A percentile compares a stretch with the other conserved stretches of the same genome.
These are phyloP conservation scores for Rhizoctonia solani DNA, from an alignment of 1,284 basidiomycete species.

Conservation along the genomic window DNA sequence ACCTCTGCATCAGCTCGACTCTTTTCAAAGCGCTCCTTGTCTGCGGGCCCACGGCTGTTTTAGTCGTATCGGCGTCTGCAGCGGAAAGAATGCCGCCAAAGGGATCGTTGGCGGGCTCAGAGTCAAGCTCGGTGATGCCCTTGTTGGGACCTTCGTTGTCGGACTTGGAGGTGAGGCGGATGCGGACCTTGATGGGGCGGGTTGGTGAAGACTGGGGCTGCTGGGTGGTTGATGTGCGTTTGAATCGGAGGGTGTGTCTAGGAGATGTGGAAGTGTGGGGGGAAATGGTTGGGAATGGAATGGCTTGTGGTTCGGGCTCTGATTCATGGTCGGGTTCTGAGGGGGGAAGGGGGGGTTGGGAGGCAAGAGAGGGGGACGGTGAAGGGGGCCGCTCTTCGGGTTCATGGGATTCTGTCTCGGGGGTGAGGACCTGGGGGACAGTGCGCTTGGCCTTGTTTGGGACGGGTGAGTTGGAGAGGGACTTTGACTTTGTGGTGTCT, in stretches of 20 bases:
- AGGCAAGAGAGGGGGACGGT: neutral
- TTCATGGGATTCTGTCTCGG: constrained; percentile 17
- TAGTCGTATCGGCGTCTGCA: constrained; percentile 74
- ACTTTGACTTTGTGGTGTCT: neutral
- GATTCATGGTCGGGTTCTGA: neutral
- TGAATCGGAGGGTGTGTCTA: constrained; percentile 17
- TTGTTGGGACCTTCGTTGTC: constrained; percentile 40
- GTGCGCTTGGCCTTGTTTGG: constrained; percentile 18
- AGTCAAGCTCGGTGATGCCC: constrained; percentile 43
- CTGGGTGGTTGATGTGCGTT: constrained; percentile 7
- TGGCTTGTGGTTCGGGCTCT: too few relatives aligned
- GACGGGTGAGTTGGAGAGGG: constrained; percentile 7
- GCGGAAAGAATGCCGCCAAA: constrained; percentile 80
- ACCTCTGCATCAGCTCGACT: constrained; percentile 75
- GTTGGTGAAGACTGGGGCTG: neutral
- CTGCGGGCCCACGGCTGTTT: constrained; percentile 67
- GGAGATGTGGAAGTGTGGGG: constrained; percentile 3
- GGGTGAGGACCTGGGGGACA: constrained; percentile 18
- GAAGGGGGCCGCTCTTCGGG: neutral
- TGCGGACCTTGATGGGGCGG: constrained; percentile 30
- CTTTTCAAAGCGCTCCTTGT: constrained; percentile 78
- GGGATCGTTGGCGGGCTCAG: constrained; percentile 46
- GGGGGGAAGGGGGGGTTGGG: neutral
- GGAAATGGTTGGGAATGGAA: neutral
- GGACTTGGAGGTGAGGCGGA: constrained; percentile 28